Percentiles rank a stretch among this genome's conserved stretches.
Evolutionary conservation across 2,329 filamentous ascomycete genomes (phyloP).

Genomic region (Paecilomyces niveus): DNA sequence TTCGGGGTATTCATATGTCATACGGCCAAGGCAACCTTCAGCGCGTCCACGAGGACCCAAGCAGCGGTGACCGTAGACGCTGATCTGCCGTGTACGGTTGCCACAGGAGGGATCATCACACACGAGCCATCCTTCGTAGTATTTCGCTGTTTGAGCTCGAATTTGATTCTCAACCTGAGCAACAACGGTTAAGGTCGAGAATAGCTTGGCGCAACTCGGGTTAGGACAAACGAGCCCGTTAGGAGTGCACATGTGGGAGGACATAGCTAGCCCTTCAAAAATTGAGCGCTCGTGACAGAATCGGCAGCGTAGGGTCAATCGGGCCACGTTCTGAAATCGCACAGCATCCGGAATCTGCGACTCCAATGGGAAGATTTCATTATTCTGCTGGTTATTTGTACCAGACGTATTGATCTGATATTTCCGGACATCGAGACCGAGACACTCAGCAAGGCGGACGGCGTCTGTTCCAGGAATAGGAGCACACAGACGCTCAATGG

Average conservation of each 20-base stretch:
- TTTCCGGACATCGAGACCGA: constrained; percentile 83
- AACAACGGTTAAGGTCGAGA: constrained; percentile 67
- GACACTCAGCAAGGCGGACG: constrained; percentile 80
- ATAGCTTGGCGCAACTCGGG: constrained; percentile 53
- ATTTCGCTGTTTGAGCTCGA: constrained; percentile 67
- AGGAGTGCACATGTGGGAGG: constrained; percentile 57
- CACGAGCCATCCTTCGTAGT: constrained; percentile 87
- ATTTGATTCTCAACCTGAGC: constrained; percentile 84
- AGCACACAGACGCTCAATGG: constrained; percentile 93
- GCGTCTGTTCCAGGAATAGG: constrained; percentile 92
- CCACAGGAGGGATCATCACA: constrained; percentile 87
- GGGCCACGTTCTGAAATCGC: constrained; percentile 74
- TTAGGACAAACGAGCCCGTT: constrained; percentile 67
- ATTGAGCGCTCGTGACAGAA: constrained; percentile 64
- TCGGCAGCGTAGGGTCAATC: constrained; percentile 72
- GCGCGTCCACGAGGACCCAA: constrained; percentile 80
- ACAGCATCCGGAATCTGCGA: constrained; percentile 88
- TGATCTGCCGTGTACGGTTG: constrained; percentile 82
- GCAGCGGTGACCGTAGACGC: constrained; percentile 84
- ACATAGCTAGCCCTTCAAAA: constrained; percentile 67
- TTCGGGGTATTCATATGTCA: constrained; percentile 82
- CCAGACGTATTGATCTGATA: constrained; percentile 65
- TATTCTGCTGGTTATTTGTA: constrained; percentile 45
- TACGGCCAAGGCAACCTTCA: constrained; percentile 74
- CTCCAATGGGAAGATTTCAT: constrained; percentile 83